A percentile compares a stretch with the other conserved stretches of the same genome.
Conservation (phyloP, 306 rosid species). For the Quillaja saponaria region DNA sequence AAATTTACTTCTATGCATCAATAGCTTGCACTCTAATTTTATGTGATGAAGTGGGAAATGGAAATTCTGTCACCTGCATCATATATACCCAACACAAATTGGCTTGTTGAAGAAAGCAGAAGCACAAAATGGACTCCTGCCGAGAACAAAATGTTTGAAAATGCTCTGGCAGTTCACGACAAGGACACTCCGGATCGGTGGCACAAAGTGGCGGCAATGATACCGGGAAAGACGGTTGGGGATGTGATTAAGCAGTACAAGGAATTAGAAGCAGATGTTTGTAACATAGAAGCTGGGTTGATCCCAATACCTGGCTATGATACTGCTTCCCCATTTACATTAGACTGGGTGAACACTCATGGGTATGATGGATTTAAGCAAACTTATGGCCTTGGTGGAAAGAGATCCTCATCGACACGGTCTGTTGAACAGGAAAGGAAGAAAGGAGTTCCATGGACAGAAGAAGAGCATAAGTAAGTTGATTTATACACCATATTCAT, state of each 20-base stretch:
- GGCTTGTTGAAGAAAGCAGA: constrained; percentile 52
- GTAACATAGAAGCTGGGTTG: constrained; percentile 77
- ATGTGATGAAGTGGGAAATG: constrained; percentile 67
- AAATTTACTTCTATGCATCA: constrained; percentile 27
- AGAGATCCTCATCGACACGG: constrained; percentile 53
- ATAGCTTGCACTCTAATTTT: constrained; percentile 21
- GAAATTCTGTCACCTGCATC: constrained; percentile 67
- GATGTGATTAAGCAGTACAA: constrained; percentile 75
- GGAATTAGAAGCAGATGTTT: constrained; percentile 72
- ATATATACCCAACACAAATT: constrained; percentile 42
- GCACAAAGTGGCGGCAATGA: constrained; percentile 73
- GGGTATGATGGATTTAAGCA: constrained; percentile 57
- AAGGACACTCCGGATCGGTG: constrained; percentile 82
- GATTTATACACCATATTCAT: neutral
- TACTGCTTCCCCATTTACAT: constrained; percentile 54
- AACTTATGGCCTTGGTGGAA: constrained; percentile 49
- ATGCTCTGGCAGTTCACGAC: constrained; percentile 79
- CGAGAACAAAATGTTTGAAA: constrained; percentile 88
- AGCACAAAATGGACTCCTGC: constrained; percentile 67
- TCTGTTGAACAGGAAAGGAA: constrained; percentile 75
- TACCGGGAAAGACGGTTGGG: constrained; percentile 69
- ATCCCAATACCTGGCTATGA: constrained; percentile 73
- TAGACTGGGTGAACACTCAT: constrained; percentile 68
- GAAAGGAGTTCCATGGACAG: constrained; percentile 96
- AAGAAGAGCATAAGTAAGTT: constrained; percentile 87